Evolutionary conservation across 2,329 filamentous ascomycete species (phyloP).

Genomic region (Aspergillus caelatus): DNA sequence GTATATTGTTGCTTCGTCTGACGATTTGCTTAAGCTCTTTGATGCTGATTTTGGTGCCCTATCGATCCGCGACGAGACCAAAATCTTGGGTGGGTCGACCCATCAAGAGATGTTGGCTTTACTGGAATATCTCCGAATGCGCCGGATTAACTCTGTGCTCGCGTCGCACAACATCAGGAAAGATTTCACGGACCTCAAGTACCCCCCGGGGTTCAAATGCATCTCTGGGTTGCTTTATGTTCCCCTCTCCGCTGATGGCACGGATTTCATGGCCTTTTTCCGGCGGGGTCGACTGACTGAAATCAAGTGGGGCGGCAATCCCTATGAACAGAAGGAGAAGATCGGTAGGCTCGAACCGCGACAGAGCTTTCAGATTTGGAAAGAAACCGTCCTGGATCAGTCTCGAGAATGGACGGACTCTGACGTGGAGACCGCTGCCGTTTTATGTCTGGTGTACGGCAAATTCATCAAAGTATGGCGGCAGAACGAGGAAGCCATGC

Average conservation of each 20-base stretch:
- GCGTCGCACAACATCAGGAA: constrained; percentile 73
- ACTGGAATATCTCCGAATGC: constrained; percentile 80
- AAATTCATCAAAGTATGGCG: constrained; percentile 92
- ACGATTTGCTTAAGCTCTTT: constrained; percentile 81
- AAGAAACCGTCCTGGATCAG: constrained; percentile 78
- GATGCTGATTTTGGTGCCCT: constrained; percentile 84
- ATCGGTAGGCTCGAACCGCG: constrained; percentile 75
- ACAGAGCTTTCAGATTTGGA: constrained; percentile 78
- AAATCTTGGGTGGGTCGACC: constrained; percentile 74
- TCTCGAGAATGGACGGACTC: constrained; percentile 88
- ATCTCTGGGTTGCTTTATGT: constrained; percentile 82
- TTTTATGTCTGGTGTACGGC: constrained; percentile 84
- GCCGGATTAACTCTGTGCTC: constrained; percentile 72
- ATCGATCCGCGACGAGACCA: constrained; percentile 85
- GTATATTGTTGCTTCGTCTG: constrained; percentile 87
- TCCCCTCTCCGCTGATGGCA: constrained; percentile 72
- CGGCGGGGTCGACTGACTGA: constrained; percentile 75
- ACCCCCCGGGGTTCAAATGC: constrained; percentile 75
- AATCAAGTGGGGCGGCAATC: constrained; percentile 74
- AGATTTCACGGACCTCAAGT: constrained; percentile 81
- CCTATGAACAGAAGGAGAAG: constrained; percentile 66
- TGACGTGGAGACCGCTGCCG: constrained; percentile 84
- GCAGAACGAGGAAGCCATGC: constrained; percentile 81
- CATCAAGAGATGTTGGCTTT: constrained; percentile 83
- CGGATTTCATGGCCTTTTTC: constrained; percentile 90